Evolutionary conservation across 2,329 filamentous ascomycete species (phyloP).

Genomic region (Blumeriella jaapii): DNA sequence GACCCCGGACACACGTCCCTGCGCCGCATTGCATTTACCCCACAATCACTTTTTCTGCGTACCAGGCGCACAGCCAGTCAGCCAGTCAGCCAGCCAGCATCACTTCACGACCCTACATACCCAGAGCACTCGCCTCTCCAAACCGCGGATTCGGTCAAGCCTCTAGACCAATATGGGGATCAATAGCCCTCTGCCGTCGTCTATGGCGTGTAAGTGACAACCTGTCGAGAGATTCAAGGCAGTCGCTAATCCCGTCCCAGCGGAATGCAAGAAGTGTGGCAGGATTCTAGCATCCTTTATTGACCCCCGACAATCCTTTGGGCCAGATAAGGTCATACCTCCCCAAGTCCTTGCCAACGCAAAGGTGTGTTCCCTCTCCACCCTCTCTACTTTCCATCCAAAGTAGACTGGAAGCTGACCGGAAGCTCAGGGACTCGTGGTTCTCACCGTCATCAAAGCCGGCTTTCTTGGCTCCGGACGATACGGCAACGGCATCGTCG

Average conservation of each 20-base stretch:
- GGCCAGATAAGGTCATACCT: conserved; percentile 94
- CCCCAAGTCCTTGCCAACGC: conserved; percentile 80
- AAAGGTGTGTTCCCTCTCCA: conserved; percentile 47
- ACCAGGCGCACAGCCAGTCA: too few species aligned
- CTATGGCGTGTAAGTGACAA: conserved; percentile 50
- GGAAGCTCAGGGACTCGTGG: conserved; percentile 54
- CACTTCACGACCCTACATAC: too few species aligned
- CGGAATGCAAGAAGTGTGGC: conserved; percentile 93
- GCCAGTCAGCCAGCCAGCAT: too few species aligned
- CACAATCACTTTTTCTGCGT: too few species aligned
- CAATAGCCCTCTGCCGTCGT: conserved; percentile 55
- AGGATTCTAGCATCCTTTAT: conserved; percentile 94
- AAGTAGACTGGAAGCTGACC: conserved; percentile 7
- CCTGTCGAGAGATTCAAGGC: neutral
- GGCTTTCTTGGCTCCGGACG: conserved; percentile 75
- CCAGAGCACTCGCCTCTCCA: too few species aligned
- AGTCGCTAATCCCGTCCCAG: conserved; percentile 35
- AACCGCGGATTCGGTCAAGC: neutral
- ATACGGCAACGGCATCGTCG: conserved; percentile 72
- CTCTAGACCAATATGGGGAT: conserved; percentile 39
- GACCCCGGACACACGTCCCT: too few species aligned
- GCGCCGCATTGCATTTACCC: too few species aligned
- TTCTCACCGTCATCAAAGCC: conserved; percentile 78
- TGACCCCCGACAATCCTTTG: conserved; percentile 85
- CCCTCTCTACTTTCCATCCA: neutral